A percentile compares a stretch with the other conserved stretches of the same genome.
phyloP scores from a whole-genome alignment of 202 grass and related monocot genomes.

The Brachypodium distachyon region DNA sequence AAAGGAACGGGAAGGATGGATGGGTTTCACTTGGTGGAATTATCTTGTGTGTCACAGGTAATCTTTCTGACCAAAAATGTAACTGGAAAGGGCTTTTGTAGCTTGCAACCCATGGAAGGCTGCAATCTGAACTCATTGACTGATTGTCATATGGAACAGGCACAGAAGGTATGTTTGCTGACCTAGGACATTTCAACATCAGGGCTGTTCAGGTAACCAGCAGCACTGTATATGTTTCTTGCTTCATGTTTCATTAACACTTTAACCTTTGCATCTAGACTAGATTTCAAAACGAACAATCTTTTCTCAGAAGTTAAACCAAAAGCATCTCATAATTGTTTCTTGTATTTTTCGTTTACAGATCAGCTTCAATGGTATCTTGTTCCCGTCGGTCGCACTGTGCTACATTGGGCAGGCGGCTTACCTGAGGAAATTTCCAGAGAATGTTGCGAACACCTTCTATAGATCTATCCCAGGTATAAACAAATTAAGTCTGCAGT shows the following conservation, averaged over 20 bases:
- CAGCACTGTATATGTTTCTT: background rate
- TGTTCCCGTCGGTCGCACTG: slow-evolving; percentile 63
- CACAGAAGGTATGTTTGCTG: slow-evolving; percentile 90
- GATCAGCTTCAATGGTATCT: slow-evolving; percentile 56
- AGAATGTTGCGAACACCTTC: slow-evolving; percentile 47
- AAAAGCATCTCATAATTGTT: background rate
- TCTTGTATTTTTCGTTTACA: slow-evolving; percentile 10
- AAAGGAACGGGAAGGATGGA: slow-evolving; percentile 64
- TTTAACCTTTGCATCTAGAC: background rate
- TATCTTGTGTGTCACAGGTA: slow-evolving; percentile 75
- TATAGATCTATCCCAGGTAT: slow-evolving; percentile 75
- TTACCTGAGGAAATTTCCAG: slow-evolving; percentile 49
- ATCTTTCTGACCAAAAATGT: background rate
- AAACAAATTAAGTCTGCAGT: background rate
- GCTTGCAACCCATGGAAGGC: background rate
- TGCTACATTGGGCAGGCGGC: slow-evolving; percentile 79
- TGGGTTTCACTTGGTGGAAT: slow-evolving; percentile 78
- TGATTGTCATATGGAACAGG: slow-evolving; percentile 38
- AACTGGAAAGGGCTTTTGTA: background rate
- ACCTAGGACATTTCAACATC: slow-evolving; percentile 78
- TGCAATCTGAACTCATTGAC: slow-evolving; percentile 22
- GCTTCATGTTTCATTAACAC: background rate
- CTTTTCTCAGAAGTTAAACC: background rate
- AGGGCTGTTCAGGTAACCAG: slow-evolving; percentile 68
- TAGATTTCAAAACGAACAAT: background rate